A percentile compares a stretch with the other conserved stretches of the same genome.
Conservation (phyloP, 495 filamentous ascomycete genomes). For the Xylaria castorea region DNA sequence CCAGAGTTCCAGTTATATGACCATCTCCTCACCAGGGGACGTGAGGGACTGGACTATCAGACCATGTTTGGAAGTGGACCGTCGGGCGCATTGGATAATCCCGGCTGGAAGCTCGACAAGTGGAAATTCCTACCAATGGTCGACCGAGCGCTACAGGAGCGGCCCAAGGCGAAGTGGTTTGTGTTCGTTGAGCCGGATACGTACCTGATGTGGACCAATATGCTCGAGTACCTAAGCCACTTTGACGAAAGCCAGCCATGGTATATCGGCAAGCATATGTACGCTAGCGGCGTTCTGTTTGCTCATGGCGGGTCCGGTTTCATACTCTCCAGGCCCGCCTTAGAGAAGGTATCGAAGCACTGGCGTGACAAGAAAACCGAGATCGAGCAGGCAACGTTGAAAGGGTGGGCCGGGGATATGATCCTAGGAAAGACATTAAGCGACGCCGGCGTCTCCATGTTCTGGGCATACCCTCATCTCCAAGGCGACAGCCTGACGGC, state of each 20-base stretch:
- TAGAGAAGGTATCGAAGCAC: slow-evolving; percentile 42
- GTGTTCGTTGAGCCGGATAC: slow-evolving; percentile 26
- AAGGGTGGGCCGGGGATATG: slow-evolving; percentile 57
- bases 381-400: slow-evolving; percentile 36
- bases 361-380: slow-evolving; percentile 25
- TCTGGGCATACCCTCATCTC: slow-evolving; percentile 51
- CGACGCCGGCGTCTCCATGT: slow-evolving; percentile 45
- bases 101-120: slow-evolving; percentile 29
- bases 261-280: slow-evolving; percentile 55
- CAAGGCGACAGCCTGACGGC: slow-evolving; percentile 46
- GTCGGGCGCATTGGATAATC: slow-evolving; percentile 24
- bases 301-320: slow-evolving; percentile 60
- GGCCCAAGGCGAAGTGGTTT: slow-evolving; percentile 28
- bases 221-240: slow-evolving; percentile 30
- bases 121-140: slow-evolving; percentile 30
- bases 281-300: slow-evolving; percentile 42
- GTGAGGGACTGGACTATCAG: slow-evolving; percentile 23
- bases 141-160: slow-evolving; percentile 16
- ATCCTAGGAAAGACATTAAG: slow-evolving; percentile 52
- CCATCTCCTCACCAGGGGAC: slow-evolving; percentile 23
- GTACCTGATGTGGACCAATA: slow-evolving; percentile 25
- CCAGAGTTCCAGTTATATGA: slow-evolving; percentile 28
- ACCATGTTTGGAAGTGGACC: slow-evolving; percentile 23
- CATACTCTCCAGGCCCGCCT: slow-evolving; percentile 53
- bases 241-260: slow-evolving; percentile 48